Conservation (phyloP, 2,329 filamentous ascomycete species). For the Verticillium klebahnii region DNA sequence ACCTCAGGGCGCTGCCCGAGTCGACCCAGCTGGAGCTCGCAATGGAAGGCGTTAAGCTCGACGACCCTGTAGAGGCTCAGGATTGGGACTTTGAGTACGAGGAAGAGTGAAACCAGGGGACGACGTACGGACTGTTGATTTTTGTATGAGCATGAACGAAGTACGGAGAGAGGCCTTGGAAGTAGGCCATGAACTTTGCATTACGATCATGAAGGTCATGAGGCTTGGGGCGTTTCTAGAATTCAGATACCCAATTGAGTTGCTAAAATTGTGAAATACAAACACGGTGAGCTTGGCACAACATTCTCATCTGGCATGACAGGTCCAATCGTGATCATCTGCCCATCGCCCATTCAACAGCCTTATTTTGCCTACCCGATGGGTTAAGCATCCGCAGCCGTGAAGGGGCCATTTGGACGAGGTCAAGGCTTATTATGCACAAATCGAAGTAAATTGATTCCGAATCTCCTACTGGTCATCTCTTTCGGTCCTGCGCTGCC, state of each 20-base stretch:
- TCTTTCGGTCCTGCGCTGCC: no score
- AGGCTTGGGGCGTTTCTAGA: background rate
- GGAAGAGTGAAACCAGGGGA: slow-evolving; percentile 12
- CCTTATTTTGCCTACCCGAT: no score
- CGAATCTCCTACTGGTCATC: no score
- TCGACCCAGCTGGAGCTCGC: slow-evolving; percentile 13
- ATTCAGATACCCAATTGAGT: background rate
- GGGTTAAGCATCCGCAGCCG: no score
- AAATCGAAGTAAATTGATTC: no score
- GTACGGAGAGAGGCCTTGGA: background rate
- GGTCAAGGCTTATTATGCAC: no score
- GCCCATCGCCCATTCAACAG: no score
- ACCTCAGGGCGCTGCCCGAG: slow-evolving; percentile 15
- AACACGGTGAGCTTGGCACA: no score
- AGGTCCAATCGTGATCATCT: no score
- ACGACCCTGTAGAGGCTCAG: slow-evolving; percentile 20
- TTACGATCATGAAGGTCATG: background rate
- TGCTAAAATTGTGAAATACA: background rate
- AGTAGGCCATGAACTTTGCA: background rate
- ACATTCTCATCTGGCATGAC: no score
- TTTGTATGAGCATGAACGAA: background rate
- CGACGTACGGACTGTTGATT: background rate
- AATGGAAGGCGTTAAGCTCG: slow-evolving; percentile 19
- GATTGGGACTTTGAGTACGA: slow-evolving; percentile 30
- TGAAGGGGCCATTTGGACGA: no score